Base-by-base conservation (phyloP, 148 eudicot species). In the Vaccinium darrowii region DNA sequence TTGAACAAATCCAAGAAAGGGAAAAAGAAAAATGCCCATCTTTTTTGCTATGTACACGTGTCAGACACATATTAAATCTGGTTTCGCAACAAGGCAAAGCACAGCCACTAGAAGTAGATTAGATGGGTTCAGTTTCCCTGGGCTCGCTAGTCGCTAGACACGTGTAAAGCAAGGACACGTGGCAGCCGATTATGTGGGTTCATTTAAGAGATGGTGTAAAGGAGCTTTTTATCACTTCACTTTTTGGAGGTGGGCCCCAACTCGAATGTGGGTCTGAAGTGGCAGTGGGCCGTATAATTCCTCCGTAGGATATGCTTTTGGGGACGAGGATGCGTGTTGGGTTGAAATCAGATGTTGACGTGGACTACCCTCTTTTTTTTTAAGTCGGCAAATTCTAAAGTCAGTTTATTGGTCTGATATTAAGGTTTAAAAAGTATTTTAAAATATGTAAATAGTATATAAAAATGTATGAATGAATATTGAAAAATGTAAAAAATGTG, bases 41-140 rank as follows among this genome's bases (percentile, higher is more conserved):
- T 30, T 69, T 69, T 69, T 27, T 23, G 36, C 8, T 1, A 2
- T 1, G 43, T 4, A 69, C 74, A 69, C 74, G 8, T 30, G 74
- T 69, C 74, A 1, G 19, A 4, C 16, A 5, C 8, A 5, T 0
- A 13, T 4, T 14, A 27, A 27, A 69, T 30, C 74, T 27, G 13
- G 71, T 13, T 27, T 33, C 18, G 39, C 14, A 69, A 27, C 39
- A 13, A 5, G 74, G 74, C 74, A 30, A 69, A 69, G 43, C 74
- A 30, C 74, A 69, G 74, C 74, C 74, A 69, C 74, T 13, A 69
- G 74, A 27, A 69, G 36, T 5, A 27, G 74, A 69, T 69, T 69
- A 39, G 74, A 12, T 27, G 74, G 74, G 39, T 30, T 69, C 43
- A 18, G 43, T 13, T 4, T 2, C 74, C 12, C 27, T 14, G 11